phyloP scores from a whole-genome alignment of 805 yeast species.

The Pichia californica region DNA sequence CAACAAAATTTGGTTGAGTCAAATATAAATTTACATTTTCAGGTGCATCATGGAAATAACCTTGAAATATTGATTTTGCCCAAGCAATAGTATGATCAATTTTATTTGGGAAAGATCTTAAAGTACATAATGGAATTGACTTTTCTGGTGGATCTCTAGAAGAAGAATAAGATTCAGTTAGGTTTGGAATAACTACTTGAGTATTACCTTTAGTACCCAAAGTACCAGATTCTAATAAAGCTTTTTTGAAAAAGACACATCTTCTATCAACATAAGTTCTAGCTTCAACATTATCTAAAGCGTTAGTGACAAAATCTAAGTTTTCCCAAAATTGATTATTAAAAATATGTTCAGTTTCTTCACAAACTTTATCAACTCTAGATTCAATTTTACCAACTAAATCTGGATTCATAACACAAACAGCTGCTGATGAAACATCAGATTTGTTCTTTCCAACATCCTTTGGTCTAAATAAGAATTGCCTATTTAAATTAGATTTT shows the following conservation, averaged over 20 bases:
- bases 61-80: slow-evolving; percentile 95
- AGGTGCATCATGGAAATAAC: slow-evolving; percentile 83
- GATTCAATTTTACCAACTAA: slow-evolving; percentile 70
- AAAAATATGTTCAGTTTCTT: slow-evolving; percentile 85
- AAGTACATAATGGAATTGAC: slow-evolving; percentile 93
- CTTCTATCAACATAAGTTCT: slow-evolving; percentile 96
- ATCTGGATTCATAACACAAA: slow-evolving; percentile 77
- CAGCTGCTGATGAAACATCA: slow-evolving; percentile 86
- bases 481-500: slow-evolving; percentile 92
- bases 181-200: slow-evolving; percentile 87
- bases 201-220: slow-evolving; percentile 98
- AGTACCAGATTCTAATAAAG: slow-evolving; percentile 93
- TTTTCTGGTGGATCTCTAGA: slow-evolving; percentile 99
- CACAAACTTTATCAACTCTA: slow-evolving; percentile 81
- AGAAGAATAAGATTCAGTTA: slow-evolving; percentile 94
- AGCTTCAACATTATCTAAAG: slow-evolving; percentile 96
- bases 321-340: slow-evolving; percentile 78
- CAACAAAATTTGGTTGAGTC: slow-evolving; percentile 88
- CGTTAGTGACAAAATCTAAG: slow-evolving; percentile 89
- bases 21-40: slow-evolving; percentile 88
- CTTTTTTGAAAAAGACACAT: slow-evolving; percentile 86
- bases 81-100: slow-evolving; percentile 99
- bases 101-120: slow-evolving; percentile 95
- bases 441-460: slow-evolving; percentile 93
- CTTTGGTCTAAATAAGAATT: slow-evolving; percentile 86